These are phyloP conservation scores for Amauroascus niger DNA, from an alignment of 2,329 filamentous ascomycete genomes.

Conservation along the genomic window DNA sequence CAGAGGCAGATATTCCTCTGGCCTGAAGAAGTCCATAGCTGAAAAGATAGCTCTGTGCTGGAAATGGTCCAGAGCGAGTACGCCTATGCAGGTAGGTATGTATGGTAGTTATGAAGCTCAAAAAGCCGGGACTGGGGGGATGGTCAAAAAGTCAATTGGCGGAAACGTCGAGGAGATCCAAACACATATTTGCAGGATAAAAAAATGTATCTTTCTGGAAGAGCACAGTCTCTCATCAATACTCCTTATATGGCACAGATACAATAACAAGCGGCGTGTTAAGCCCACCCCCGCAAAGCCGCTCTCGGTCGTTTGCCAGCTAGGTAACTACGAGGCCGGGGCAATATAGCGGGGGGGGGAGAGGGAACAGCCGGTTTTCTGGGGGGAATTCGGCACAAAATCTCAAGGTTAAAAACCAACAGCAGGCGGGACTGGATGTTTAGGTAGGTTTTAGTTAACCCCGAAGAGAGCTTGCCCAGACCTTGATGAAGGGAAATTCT, in stretches of 20 bases:
- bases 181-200: neutral
- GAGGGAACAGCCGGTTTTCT: too few relatives aligned
- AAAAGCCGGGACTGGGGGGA: too few relatives aligned
- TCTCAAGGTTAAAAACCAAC: too few relatives aligned
- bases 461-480: too few relatives aligned
- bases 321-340: neutral
- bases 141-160: neutral
- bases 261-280: neutral
- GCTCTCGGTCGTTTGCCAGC: neutral
- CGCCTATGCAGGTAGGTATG: too few relatives aligned
- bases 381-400: too few relatives aligned
- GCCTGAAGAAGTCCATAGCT: conserved; percentile 25
- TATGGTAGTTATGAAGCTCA: too few relatives aligned
- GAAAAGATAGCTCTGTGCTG: too few relatives aligned
- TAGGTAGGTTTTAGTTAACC: too few relatives aligned
- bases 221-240: neutral
- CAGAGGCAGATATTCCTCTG: conserved; percentile 28
- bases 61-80: neutral
- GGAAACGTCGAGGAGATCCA: too few relatives aligned
- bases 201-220: neutral
- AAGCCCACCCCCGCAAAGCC: neutral
- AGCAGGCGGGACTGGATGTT: too few relatives aligned
- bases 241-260: neutral
- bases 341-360: neutral
- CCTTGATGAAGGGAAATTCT: too few relatives aligned